Evolutionary conservation across 306 rosid species (phyloP), one percentile per base, ranked within the genome.

Genomic region (Castanea mollissima): DNA sequence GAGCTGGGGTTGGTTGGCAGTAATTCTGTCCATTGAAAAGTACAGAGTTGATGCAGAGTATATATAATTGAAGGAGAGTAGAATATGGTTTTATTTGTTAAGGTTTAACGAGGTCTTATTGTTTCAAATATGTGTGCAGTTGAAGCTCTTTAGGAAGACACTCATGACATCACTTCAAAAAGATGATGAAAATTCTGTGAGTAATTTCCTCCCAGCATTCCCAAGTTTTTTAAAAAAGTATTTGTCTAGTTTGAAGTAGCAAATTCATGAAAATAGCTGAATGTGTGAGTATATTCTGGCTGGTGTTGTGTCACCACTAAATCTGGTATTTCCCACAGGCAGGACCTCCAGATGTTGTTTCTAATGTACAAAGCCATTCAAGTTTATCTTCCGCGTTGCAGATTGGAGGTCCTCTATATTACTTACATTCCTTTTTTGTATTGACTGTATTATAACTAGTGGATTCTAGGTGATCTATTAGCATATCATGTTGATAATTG

Each of bases 111-210:
- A 6, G 2, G 35, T 56, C 18, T 69, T 58, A 71, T 35, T 82
- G 9, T 58, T 9, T 71, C 71, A 57, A 38, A 49, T 49, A 62
- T 60, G 34, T 63, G 74, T 83, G 85, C 86, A 95, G 99, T 82
- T 95, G 94, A 96, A 91, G 85, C 91, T 89, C 76, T 95, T 95
- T 83, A 87, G 91, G 77, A 95, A 83, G 88, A 88, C 97, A 70
- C 99, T 93, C 63, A 89, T 95, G 98, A 89, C 81, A 57, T 95
- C 99, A 65, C 96, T 93, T 68, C 88, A 73, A 78, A 97, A 95
- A 63, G 94, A 93, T 52, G 98, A 91, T 10, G 93, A 89, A 16
- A 90, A 78, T 77, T 65, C 91, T 13, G n/a, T n/a, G 80, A 91
- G 92, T 64, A 12, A 5, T 68, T 46, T 46, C 65, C 23, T 69